Base-by-base conservation (phyloP, 2,329 filamentous ascomycete genomes). In the Pseudogymnoascus sp. region DNA sequence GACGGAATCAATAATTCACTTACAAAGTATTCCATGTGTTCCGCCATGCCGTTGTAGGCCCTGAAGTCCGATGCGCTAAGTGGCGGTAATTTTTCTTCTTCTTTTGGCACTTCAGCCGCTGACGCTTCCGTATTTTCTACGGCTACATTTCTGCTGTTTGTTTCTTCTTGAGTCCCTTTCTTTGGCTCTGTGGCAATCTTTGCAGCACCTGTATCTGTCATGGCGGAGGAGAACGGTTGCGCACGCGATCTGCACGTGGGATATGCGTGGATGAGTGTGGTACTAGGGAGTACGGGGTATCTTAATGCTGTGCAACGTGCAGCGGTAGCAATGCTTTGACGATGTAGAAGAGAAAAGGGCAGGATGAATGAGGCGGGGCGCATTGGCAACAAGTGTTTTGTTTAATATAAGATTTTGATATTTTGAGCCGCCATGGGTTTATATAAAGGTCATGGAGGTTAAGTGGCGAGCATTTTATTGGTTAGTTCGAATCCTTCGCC, bases 21-120 rank as follows among this genome's bases (percentile, higher is more conserved):
- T 75, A 84, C 82, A 72, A 81, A 87, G 67, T 80, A 77, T 29
- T 87, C 79, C 85, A 88, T 88, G 61, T 80, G 77, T 63, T 85
- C 84, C 2, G 84, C 81, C 76, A 87, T 76, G n/a, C 75, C 75
- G 68, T 88, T 87, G 68, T 85, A 88, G n/a, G 75, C 71, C 58
- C 77, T 75, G 65, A 85, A 87, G 59, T 88, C 85, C 48, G 77
- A 74, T 2, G 80, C 70, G 3, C 79, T 82, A 44, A 88, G 75
- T 64, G 83, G 81, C 0, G 84, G 82, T 1, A 84, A 61, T 25
- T 44, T 41, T n/a, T 39, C 35, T 8, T 60, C 48, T 25, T 58
- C 61, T 55, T 55, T 9, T 55, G 29, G 48, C 48, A 8, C 17
- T 27, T 51, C 48, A 15, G 48, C 48, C 9, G 48, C 48, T 55